Evolutionary conservation across 2,329 filamentous ascomycete genomes (phyloP).

Genomic region (Drechmeria coniospora): DNA sequence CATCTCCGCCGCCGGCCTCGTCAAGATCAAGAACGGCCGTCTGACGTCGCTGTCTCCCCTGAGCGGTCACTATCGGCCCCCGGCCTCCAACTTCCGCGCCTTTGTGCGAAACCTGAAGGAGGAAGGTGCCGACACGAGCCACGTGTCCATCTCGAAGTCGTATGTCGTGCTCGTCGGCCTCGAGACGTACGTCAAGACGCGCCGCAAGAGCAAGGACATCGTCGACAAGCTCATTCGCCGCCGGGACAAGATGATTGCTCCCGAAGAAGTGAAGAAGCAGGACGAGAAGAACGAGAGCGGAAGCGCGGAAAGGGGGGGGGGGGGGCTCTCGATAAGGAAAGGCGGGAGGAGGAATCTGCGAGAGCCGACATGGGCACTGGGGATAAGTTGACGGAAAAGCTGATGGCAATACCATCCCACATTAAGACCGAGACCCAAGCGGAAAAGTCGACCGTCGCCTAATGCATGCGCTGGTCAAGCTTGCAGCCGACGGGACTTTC

Average conservation of each 20-base stretch:
- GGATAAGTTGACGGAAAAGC: slow-evolving; percentile 23
- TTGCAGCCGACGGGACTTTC: too few relatives aligned
- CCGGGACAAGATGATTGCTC: slow-evolving; percentile 44
- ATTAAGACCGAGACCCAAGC: slow-evolving; percentile 11
- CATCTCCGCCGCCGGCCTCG: slow-evolving; percentile 68
- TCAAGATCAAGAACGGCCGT: slow-evolving; percentile 70
- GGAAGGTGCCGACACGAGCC: slow-evolving; percentile 62
- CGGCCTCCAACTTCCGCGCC: slow-evolving; percentile 65
- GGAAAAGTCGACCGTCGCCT: too few relatives aligned
- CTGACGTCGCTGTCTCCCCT: slow-evolving; percentile 56
- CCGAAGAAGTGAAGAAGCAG: slow-evolving; percentile 45
- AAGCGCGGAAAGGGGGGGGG: slow-evolving; percentile 38
- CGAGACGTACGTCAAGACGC: slow-evolving; percentile 61
- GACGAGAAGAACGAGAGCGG: slow-evolving; percentile 45
- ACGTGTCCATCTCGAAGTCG: slow-evolving; percentile 62
- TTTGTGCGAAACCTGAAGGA: slow-evolving; percentile 62
- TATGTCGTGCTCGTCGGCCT: slow-evolving; percentile 73
- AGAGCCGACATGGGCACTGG: slow-evolving; percentile 21
- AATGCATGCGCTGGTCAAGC: too few relatives aligned
- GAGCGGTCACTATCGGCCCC: slow-evolving; percentile 74
- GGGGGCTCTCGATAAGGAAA: slow-evolving; percentile 23
- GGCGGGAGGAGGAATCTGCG: slow-evolving; percentile 14
- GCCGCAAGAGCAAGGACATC: slow-evolving; percentile 44
- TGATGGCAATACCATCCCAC: slow-evolving; percentile 18
- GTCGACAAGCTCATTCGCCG: slow-evolving; percentile 33